Base-by-base conservation (phyloP, 371 early-diverging fungal genomes). In the Sporodiniella umbellata region DNA sequence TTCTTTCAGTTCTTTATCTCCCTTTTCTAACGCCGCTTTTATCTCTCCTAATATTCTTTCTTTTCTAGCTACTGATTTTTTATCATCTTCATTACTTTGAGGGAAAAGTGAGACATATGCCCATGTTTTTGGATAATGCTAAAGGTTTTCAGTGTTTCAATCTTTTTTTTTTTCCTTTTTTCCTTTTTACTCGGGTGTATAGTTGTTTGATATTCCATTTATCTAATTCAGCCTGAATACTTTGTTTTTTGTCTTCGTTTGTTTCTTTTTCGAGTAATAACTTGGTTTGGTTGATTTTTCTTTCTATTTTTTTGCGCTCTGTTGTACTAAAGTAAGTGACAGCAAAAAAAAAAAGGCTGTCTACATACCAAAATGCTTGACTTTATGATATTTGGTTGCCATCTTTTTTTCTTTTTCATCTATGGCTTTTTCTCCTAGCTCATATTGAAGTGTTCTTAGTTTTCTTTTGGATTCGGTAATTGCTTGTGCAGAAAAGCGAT, bases 281-380 rank as follows among this genome's bases (percentile, higher is more conserved):
- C 12, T 46, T 31, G n/a, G 51, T 50, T 39, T 49, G 39, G 2
- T 55, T 65, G 3, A 68, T 10, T 43, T 64, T 70, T 31, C 75
- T 61, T 39, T 62, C 33, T 2, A 53, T 56, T 58, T 75, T 75
- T 57, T 64, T 75, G 12, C 60, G 53, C 40, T 75, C 75, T 75
- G 53, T n/a, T n/a, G n/a, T n/a, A n/a, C n/a, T n/a, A n/a, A n/a
- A n/a, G n/a, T n/a, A n/a, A n/a, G n/a, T n/a, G n/a, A n/a, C n/a
- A n/a, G n/a, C n/a, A n/a, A n/a, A n/a, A n/a, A n/a, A n/a, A n/a
- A n/a, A n/a, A n/a, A n/a, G n/a, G n/a, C n/a, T n/a, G n/a, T n/a
- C n/a, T n/a, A n/a, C n/a, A n/a, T 75, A 75, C 75, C 75, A 35
- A 75, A 55, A 56, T 64, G 66, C 50, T 66, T 66, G 12, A 64